phyloP scores from a whole-genome alignment of 768 basidiomycete species.

The Phanerochaete sordida region DNA sequence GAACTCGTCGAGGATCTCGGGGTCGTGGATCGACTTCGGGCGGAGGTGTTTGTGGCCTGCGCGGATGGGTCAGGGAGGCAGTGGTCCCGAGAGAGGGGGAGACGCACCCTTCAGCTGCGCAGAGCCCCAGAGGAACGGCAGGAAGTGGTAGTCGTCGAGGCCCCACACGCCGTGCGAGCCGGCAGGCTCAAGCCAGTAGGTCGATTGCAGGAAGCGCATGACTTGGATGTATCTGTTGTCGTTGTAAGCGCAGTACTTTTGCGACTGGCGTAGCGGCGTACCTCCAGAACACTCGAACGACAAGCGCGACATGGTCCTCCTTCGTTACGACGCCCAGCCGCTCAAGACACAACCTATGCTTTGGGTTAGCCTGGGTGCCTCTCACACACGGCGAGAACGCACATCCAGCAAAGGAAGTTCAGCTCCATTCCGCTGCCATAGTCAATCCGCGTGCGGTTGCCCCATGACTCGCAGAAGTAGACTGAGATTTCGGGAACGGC shows the following conservation, averaged over 20 bases:
- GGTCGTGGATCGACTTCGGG: constrained; percentile 90
- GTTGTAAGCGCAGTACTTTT: background rate
- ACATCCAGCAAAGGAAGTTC: constrained; percentile 97
- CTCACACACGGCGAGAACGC: constrained; percentile 27
- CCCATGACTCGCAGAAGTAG: constrained; percentile 90
- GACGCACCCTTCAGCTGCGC: constrained; percentile 64
- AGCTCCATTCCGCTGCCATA: constrained; percentile 99
- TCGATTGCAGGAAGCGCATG: constrained; percentile 85
- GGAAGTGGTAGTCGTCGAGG: constrained; percentile 94
- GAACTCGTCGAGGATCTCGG: constrained; percentile 90
- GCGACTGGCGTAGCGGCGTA: constrained; percentile 25
- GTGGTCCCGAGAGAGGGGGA: too few species aligned
- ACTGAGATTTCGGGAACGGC: constrained; percentile 65
- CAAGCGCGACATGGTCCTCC: constrained; percentile 70
- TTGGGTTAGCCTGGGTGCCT: background rate
- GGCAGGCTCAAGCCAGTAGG: constrained; percentile 97
- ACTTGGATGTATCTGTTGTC: constrained; percentile 59
- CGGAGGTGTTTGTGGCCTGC: constrained; percentile 84
- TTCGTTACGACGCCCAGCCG: constrained; percentile 60
- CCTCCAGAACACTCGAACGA: constrained; percentile 89
- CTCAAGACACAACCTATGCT: constrained; percentile 71
- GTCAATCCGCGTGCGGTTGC: constrained; percentile 87
- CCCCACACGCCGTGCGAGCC: constrained; percentile 99
- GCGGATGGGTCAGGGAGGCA: background rate
- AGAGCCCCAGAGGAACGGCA: constrained; percentile 86